Base-by-base conservation (phyloP, 768 basidiomycete genomes). In the Cystobasidium ongulense region DNA sequence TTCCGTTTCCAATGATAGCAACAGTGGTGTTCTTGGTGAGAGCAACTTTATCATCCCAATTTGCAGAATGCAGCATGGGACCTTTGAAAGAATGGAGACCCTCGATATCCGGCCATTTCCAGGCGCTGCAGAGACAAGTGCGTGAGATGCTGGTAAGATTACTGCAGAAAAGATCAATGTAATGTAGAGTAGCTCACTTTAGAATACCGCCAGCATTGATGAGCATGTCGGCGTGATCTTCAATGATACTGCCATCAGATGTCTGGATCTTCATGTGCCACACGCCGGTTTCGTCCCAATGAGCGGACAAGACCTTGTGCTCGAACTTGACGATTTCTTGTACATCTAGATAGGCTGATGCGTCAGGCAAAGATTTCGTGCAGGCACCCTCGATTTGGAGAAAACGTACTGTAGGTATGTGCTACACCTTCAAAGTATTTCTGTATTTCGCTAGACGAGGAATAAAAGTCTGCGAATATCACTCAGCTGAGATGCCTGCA, bases 21-120 rank as follows among this genome's bases (percentile, higher is more conserved):
- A 78, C 72, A 1, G 63, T 29, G 53, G 77, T 78, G 46, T 73
- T 75, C 29, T 59, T 59, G 25, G 64, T 68, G 23, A 75, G 41
- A 31, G 73, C 74, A 35, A 78, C 5, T 25, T 59, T 50, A 39
- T 76, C 61, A 43, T 86, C 84, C 86, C 87, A 88, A 1, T 84
- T 78, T 0, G 87, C 88, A 29, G 85, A 86, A 75, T 89, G 88
- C 1, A 87, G 80, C 11, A 88, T 78, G 59, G 81, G 82, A 1
- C 88, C 88, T 65, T 83, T 79, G 78, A 87, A 89, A 7, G 78
- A 80, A 15, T 85, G 80, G 36, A 88, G 80, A 7, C 87, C 87
- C n/a, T 82, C 80, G 52, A 88, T 87, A 63, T 87, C 85, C 1
- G 88, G 88, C 88, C 87, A 88, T 27, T 59, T 59, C 57, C 57